Conservation (phyloP, 805 yeast species). For the Saturnispora zaruensis region DNA sequence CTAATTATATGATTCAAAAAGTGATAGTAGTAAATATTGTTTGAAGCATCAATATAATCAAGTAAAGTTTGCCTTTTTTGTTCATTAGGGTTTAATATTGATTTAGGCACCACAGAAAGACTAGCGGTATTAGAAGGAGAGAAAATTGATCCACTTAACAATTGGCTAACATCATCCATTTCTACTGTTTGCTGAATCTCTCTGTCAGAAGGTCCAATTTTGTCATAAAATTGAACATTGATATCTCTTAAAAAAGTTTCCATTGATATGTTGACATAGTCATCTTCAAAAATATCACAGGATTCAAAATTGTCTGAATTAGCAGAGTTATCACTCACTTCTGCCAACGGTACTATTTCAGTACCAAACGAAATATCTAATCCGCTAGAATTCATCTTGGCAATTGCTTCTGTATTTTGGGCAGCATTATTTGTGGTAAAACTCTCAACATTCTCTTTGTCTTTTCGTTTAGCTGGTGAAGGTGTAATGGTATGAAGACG, state of each 20-base stretch:
- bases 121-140: constrained; percentile 3
- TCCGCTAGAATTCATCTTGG: constrained; percentile 7
- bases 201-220: constrained; percentile 25
- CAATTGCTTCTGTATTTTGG: background rate
- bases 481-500: background rate
- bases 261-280: constrained; percentile 23
- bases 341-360: constrained; percentile 26
- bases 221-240: constrained; percentile 26
- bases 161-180: constrained; percentile 1
- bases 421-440: background rate
- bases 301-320: constrained; percentile 18
- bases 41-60: constrained; percentile 25
- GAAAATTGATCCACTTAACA: background rate
- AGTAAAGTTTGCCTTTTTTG: constrained; percentile 14
- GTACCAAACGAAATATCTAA: constrained; percentile 18
- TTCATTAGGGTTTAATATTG: constrained; percentile 5
- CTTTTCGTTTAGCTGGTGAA: background rate
- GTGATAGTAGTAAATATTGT: constrained; percentile 24
- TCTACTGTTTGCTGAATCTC: constrained; percentile 13
- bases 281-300: constrained; percentile 16
- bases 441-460: background rate
- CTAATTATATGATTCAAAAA: constrained; percentile 24
- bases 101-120: constrained; percentile 8
- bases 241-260: constrained; percentile 24
- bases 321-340: constrained; percentile 20